Base-by-base conservation (phyloP, 768 basidiomycete genomes). In the Termitomyces sp. region DNA sequence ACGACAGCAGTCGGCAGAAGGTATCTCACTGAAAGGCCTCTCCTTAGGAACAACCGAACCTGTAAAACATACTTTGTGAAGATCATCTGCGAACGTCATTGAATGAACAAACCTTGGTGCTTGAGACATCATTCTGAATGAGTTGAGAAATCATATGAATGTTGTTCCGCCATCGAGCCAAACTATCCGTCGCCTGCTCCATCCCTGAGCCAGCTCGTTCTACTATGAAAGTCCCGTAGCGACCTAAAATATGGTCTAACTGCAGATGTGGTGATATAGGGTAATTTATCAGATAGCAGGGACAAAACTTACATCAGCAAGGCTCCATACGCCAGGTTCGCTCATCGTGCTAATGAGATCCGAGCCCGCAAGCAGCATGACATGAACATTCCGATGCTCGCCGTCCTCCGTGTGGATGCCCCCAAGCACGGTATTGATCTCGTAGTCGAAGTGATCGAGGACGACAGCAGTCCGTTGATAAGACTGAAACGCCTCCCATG, bases 311-410 rank as follows among this genome's bases (percentile, higher is more conserved):
- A 96, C 95, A 81, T 99, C 97, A 58, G 84, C 80, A 66, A 95
- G 87, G 54, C 88, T 85, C 97, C 97, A 99, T 37, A 99, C 96
- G 17, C 97, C 96, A 27, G 97, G 97, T 75, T 98, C 95, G 63
- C 91, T 92, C 89, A 99, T 98, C 27, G 95, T 97, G 66, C 92
- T 86, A 71, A 98, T 98, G 65, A 99, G 79, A 74, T 99, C 97
- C 11, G 92, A 95, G n/a, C 97, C 97, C 5, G 97, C 97, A 53
- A 99, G 83, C 41, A 99, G 83, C 89, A 98, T 92, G 62, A 98
- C 81, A 60, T 87, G 87, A 61, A 91, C 87, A 67, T 81, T 76
- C 60, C 87, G 82, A 64, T 81, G 83, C 75, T 92, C 83, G 51
- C 90, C 88, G 68, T 88, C 87, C 62, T 83, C 80, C 4, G 85